Evolutionary conservation across 345 rosid species (phyloP), one percentile per base, ranked within the genome.

Genomic region (Moricandia moricandioides): DNA sequence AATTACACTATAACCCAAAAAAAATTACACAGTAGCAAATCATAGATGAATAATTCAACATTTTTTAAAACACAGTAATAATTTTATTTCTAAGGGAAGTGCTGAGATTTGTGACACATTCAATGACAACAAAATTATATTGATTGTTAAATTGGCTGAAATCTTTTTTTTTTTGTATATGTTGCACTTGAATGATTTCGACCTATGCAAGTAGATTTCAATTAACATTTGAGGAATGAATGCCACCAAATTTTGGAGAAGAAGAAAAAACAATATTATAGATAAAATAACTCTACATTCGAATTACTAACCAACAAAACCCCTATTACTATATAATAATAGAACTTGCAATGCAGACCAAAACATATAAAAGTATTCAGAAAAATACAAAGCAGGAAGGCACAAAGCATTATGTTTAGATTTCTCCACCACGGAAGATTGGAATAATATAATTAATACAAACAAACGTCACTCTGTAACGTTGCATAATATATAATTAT

Each of bases 391-490:
- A 26, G 51, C 54, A 72, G 54, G 63, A 72, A 11, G n/a, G 18
- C 63, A 52, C 70, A 73, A 73, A 63, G 27, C 70, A 73, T 24
- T 26, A 55, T 64, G 77, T 55, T 37, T 62, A 63, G 17, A 14
- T 51, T 14, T 54, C 63, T 37, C 55, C 55, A 64, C 62, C 17
- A 2, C n/a, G 7, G 18, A 54, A 63, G 29, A 52, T 63, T 6
- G 37, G 62, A 62, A 54, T 9, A 21, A 21, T 3, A 35, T 34
- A 72, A n/a, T 51, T 34, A 62, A 62, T 33, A 61, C 1, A 61
- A 51, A 30, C 16, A 62, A 72, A 51, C 34, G 69, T 62, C 54
- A 35, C 27, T 12, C 6, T 43, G 49, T 12, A 43, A 43, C 49
- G 12, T 43, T 12, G 24, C 24, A 12, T 5, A 30, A 30, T 30